phyloP scores from a whole-genome alignment of 192 early-diverging fungal species.

The Podochytrium sp. region DNA sequence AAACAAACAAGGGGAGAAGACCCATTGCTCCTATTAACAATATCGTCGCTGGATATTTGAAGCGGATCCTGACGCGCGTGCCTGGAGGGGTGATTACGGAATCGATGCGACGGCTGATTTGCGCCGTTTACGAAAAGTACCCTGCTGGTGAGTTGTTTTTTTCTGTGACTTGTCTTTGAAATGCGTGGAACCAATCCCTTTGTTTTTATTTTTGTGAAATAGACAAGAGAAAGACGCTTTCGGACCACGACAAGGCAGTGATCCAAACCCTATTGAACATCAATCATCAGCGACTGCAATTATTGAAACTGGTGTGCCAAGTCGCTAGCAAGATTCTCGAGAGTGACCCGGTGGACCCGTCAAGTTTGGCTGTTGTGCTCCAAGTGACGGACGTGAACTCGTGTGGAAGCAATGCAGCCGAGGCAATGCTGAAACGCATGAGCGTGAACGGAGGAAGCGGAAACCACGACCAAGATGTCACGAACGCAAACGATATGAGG shows the following conservation, averaged over 20 bases:
- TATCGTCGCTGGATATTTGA: slow-evolving; percentile 32
- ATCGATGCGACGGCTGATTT: slow-evolving; percentile 16
- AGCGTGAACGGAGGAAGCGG: not conserved
- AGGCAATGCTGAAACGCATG: slow-evolving; percentile 1
- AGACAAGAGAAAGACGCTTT: too few relatives aligned
- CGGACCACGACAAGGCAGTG: too few relatives aligned
- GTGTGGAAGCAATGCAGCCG: not conserved
- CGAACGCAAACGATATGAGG: slow-evolving; percentile 4
- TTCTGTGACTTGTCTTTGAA: too few relatives aligned
- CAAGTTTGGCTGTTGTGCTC: slow-evolving; percentile 21
- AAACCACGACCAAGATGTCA: not conserved
- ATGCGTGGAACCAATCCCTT: too few relatives aligned
- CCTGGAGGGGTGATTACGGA: slow-evolving; percentile 18
- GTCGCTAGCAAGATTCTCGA: slow-evolving; percentile 16
- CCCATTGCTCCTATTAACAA: not conserved
- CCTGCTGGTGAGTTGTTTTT: not conserved
- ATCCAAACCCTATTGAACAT: not conserved
- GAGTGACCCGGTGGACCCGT: slow-evolving; percentile 4
- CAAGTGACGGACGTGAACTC: slow-evolving; percentile 8
- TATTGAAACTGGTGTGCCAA: not conserved
- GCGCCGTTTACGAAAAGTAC: not conserved
- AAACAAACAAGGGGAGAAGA: not conserved
- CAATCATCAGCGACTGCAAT: not conserved
- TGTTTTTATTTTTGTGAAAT: too few relatives aligned
- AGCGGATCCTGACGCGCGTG: not conserved